Evolutionary conservation across 2,329 filamentous ascomycete genomes (phyloP).

Genomic region (Tolypocladium album): DNA sequence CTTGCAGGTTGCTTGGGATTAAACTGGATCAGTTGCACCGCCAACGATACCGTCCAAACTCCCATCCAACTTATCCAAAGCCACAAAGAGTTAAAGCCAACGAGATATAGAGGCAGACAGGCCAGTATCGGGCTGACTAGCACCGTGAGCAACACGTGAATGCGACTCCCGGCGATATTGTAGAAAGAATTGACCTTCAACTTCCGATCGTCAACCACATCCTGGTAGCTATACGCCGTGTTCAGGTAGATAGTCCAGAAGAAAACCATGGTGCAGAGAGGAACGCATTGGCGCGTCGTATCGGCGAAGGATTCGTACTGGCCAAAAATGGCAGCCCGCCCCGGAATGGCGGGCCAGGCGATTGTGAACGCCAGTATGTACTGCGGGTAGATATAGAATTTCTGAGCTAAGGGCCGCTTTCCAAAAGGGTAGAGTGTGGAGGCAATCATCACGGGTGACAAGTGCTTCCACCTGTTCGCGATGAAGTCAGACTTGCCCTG

Average conservation of each 20-base stretch:
- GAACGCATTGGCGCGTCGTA: constrained; percentile 7
- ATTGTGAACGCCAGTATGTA: constrained; percentile 13
- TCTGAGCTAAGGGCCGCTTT: constrained; percentile 9
- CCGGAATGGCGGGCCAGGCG: constrained; percentile 12
- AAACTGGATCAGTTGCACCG: constrained; percentile 8
- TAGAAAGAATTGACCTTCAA: constrained; percentile 11
- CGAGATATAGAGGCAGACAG: not conserved
- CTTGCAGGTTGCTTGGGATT: constrained; percentile 9
- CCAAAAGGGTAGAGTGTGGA: constrained; percentile 12
- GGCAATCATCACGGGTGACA: constrained; percentile 8
- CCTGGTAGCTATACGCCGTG: constrained; percentile 14
- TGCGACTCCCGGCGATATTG: not conserved
- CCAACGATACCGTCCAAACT: not conserved
- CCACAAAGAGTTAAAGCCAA: not conserved
- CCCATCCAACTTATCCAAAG: constrained; percentile 2
- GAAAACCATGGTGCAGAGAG: constrained; percentile 13
- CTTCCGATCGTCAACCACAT: constrained; percentile 12
- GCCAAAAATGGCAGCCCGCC: constrained; percentile 10
- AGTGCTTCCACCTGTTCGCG: constrained; percentile 9
- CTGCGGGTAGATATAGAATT: constrained; percentile 11
- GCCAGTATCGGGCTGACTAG: not conserved
- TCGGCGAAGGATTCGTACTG: constrained; percentile 8
- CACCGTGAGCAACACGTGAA: not conserved
- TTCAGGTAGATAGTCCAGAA: constrained; percentile 16
- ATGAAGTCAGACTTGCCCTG: not conserved